Base-by-base conservation (phyloP, 352 stramenopile genomes). In the Globisporangium iwayamae region DNA sequence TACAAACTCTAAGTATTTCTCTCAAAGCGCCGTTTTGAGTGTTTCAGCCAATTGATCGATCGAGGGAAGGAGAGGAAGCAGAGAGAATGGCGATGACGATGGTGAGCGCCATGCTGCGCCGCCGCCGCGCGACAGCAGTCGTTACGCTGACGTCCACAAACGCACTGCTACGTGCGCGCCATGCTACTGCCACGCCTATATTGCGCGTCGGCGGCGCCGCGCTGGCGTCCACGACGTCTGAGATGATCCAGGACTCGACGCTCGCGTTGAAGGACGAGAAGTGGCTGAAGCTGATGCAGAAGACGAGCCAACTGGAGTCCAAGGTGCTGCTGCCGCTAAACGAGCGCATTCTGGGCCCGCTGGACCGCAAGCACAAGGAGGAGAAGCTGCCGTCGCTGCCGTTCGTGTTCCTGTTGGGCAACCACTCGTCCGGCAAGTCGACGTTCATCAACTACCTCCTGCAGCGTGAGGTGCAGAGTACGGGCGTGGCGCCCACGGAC, bases 361-460 rank as follows among this genome's bases (percentile, higher is more conserved):
- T 98, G 45, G 94, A 97, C 70, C 83, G 83, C 65, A 91, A 90
- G 46, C 77, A 97, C 73, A 85, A 91, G 48, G 90, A 95, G 43
- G 92, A 96, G 66, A 94, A 96, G 69, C 77, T 97, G 62, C 96
- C 93, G 30, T 89, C 90, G 60, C 85, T 99, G 66, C 98, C 98
- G 6, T 99, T 99, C 67, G 97, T 99, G 28, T 99, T 99, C 61
- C 65, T 99, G 30, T 82, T 99, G 20, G 98, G 98, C 28, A 99
- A 99, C 81, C 98, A 99, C 77, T 99, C 94, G 62, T 98, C 85
- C 5, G 98, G 98, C 58, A 99, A 99, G 75, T 98, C 90, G 3
- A 98, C 87, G 38, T 99, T 99, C 67, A 99, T 99, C 75, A 99
- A 99, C 76, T 98, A 99, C 68, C 75, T 99, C 36, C 69, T 99